A percentile compares a stretch with the other conserved stretches of the same genome.
Evolutionary conservation across 2,329 filamentous ascomycete species (phyloP).

Genomic region (Paecilomyces sp.): DNA sequence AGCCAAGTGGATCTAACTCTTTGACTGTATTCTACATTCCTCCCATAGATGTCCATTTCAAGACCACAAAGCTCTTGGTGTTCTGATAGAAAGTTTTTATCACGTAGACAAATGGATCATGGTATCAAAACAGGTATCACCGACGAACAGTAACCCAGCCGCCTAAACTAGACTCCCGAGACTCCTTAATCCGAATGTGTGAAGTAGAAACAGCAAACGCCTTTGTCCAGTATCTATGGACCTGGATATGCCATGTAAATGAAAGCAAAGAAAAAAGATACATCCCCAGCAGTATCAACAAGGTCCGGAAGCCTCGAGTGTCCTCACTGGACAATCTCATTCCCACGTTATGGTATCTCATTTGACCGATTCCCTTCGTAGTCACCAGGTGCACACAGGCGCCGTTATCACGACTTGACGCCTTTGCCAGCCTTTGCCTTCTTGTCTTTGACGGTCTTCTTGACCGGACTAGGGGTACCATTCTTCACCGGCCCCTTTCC

Average conservation of each 20-base stretch:
- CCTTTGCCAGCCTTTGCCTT: slow-evolving; percentile 15
- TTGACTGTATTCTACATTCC: slow-evolving; percentile 1
- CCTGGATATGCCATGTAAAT: not conserved
- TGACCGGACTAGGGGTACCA: slow-evolving; percentile 15
- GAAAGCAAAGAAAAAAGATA: not conserved
- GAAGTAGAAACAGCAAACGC: not conserved
- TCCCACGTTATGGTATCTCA: not conserved
- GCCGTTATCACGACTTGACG: slow-evolving; percentile 8
- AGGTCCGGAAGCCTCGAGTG: not conserved
- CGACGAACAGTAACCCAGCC: not conserved
- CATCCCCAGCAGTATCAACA: not conserved
- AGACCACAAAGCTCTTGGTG: not conserved
- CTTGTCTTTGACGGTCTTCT: slow-evolving; percentile 15
- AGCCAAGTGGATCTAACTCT: not conserved
- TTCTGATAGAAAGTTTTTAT: not conserved
- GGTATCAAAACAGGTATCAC: not conserved
- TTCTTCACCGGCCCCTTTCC: slow-evolving; percentile 8
- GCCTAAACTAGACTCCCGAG: not conserved
- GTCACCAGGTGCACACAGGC: not conserved
- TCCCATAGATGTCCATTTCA: not conserved
- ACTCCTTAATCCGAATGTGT: not conserved
- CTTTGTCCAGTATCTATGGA: not conserved
- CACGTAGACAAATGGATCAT: not conserved
- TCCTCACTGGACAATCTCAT: not conserved
- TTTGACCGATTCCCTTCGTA: slow-evolving; percentile 2